These are phyloP conservation scores for Penicillium sp. DNA, from an alignment of 2,329 filamentous ascomycete genomes.

Conservation along the genomic window DNA sequence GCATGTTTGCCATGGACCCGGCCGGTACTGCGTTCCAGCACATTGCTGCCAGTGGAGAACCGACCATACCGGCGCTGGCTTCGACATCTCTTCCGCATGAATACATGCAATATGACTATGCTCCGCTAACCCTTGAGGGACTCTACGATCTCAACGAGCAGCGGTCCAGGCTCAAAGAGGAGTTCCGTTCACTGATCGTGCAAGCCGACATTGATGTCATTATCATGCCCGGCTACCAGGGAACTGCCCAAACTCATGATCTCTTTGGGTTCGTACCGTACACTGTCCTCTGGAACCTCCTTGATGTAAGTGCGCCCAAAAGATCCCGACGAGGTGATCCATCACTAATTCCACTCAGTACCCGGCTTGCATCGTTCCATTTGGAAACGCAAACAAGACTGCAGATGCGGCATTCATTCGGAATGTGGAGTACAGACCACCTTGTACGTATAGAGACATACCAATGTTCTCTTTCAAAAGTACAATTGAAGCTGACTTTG, in stretches of 20 bases:
- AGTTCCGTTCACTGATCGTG: not conserved
- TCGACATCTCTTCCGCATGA: slow-evolving; percentile 20
- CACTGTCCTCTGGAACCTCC: slow-evolving; percentile 7
- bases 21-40: slow-evolving; percentile 18
- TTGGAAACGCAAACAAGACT: slow-evolving; percentile 40
- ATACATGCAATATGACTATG: slow-evolving; percentile 5
- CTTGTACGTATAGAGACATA: slow-evolving; percentile 3
- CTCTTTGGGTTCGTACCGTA: slow-evolving; percentile 21
- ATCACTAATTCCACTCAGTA: slow-evolving; percentile 33
- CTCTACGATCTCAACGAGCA: slow-evolving; percentile 1
- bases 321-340: too few species aligned
- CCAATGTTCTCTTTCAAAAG: not conserved
- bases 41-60: slow-evolving; percentile 19
- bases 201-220: slow-evolving; percentile 15
- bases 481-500: not conserved
- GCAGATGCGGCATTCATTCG: slow-evolving; percentile 31
- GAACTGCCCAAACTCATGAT: slow-evolving; percentile 23
- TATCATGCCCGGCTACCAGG: slow-evolving; percentile 23
- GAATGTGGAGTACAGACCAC: slow-evolving; percentile 16
- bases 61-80: slow-evolving; percentile 22
- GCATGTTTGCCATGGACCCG: slow-evolving; percentile 23
- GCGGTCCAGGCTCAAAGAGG: slow-evolving; percentile 12
- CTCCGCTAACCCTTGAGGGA: not conserved
- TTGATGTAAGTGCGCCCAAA: not conserved
- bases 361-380: slow-evolving; percentile 49